Percentiles rank a stretch among this genome's conserved stretches.
Conservation (phyloP, 176 grass and related monocot species). For the Ensete glaucum region DNA sequence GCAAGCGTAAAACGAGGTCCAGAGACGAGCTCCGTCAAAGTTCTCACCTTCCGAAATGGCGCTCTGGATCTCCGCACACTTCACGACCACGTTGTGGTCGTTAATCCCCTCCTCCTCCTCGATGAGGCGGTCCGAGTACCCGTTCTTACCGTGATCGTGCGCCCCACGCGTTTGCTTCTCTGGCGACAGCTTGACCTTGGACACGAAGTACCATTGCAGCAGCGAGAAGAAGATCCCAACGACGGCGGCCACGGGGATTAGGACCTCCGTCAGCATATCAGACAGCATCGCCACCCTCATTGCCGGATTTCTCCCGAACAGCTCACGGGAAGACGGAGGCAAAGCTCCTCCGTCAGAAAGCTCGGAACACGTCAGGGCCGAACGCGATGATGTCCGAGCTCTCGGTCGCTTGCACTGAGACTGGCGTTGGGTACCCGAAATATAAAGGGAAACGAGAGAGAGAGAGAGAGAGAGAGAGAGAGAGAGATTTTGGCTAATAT, state of each 20-base stretch:
- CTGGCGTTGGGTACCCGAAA: no score
- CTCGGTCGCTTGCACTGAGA: no score
- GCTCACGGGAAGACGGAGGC: no score
- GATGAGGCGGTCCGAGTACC: conserved; percentile 59
- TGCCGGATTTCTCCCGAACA: no score
- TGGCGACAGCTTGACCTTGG: conserved; percentile 57
- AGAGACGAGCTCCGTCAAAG: no score
- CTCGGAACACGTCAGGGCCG: no score
- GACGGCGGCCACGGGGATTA: conserved; percentile 48
- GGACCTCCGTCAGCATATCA: conserved; percentile 46
- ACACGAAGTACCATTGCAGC: conserved; percentile 69
- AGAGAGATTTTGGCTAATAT: no score
- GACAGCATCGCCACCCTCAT: conserved; percentile 46
- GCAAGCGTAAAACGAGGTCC: no score
- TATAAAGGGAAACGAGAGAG: no score
- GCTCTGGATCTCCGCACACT: conserved; percentile 80
- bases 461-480: no score
- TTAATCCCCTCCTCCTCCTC: conserved; percentile 95
- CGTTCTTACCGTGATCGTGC: conserved; percentile 35
- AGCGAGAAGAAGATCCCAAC: conserved; percentile 67
- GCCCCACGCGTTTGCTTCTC: conserved; percentile 22
- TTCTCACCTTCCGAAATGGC: conserved; percentile 78
- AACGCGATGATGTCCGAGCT: no score
- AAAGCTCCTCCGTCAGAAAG: no score
- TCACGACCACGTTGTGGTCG: conserved; percentile 83